These are phyloP conservation scores for Rhinocladiella mackenziei DNA, from an alignment of 2,329 filamentous ascomycete species.

Conservation along the genomic window DNA sequence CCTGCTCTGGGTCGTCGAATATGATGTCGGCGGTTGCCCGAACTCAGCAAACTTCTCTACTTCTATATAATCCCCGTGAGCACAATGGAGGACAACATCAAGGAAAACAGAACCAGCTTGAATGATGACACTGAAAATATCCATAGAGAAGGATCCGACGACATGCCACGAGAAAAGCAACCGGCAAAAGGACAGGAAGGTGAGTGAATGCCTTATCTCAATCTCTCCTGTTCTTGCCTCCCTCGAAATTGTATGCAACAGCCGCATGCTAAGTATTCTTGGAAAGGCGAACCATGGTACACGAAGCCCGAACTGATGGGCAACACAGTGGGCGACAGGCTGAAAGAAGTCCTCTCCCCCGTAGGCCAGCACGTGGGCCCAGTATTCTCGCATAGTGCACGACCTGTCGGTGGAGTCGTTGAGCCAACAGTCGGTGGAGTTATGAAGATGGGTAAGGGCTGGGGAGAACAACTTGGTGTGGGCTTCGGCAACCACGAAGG, in stretches of 20 bases:
- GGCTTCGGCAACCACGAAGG: slow-evolving; percentile 29
- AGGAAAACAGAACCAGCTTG: no score
- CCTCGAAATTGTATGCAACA: no score
- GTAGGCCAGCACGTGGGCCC: slow-evolving; percentile 30
- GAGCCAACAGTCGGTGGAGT: slow-evolving; percentile 30
- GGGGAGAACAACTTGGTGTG: slow-evolving; percentile 26
- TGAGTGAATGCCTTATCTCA: no score
- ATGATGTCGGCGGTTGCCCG: no score
- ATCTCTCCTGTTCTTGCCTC: not conserved
- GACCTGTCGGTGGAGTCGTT: slow-evolving; percentile 28
- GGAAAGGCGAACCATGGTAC: slow-evolving; percentile 15
- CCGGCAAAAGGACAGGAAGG: no score
- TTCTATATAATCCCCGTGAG: no score
- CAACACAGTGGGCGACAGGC: slow-evolving; percentile 27
- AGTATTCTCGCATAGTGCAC: slow-evolving; percentile 24
- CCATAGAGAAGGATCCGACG: not conserved
- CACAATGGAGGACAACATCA: no score
- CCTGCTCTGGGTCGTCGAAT: no score
- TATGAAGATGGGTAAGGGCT: slow-evolving; percentile 27
- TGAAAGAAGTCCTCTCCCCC: slow-evolving; percentile 28
- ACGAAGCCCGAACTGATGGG: slow-evolving; percentile 25
- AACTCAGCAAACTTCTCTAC: no score
- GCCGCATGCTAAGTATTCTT: no score
- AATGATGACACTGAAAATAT: no score
- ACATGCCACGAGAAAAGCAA: no score